Base-by-base conservation (phyloP, 441 rosid genomes). In the Rhodomyrtus psidioides region DNA sequence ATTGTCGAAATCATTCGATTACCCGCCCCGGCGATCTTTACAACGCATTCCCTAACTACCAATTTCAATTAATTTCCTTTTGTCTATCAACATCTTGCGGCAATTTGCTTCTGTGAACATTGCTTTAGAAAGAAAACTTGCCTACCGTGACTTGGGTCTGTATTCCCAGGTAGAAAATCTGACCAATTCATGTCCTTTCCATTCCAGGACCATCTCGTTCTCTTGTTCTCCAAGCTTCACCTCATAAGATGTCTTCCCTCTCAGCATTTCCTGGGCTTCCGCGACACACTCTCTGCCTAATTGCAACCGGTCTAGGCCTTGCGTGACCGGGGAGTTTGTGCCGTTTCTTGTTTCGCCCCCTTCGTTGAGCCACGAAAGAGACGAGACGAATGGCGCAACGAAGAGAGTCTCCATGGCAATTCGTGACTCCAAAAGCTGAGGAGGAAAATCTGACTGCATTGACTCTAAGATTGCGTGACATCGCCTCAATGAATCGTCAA, bases 391-490 rank as follows among this genome's bases (percentile, higher is more conserved):
- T 8, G 94, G 92, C 2, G 89, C 88, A 54, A 87, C 84, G 24
- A 93, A 93, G 10, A 93, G 84, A n/a, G 82, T 56, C 74, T 93
- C 92, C 89, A 91, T 87, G 17, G 90, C 90, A 44, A 91, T 84
- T 74, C 91, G 89, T 55, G 92, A 92, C 27, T 89, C 90, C 10
- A 82, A 83, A 12, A 90, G 84, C 81, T 86, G 87, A 23, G 23
- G 42, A 9, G 91, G 91, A 27, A 92, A 84, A 28, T 62, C 60
- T 17, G 34, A 55, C 82, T 90, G 90, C 28, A 92, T 90, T 7
- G 92, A 92, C 28, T 92, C 93, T 23, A 89, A 58, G 56, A 92
- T 44, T 1, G 88, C 86, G 83, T 79, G 74, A 83, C 89, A 90
- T 53, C 89, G 90, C 23, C 51, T 82, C 27, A 91, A 12, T 30